These are phyloP conservation scores for Alternaria ethzedia DNA, from an alignment of 2,329 filamentous ascomycete species.

Conservation along the genomic window DNA sequence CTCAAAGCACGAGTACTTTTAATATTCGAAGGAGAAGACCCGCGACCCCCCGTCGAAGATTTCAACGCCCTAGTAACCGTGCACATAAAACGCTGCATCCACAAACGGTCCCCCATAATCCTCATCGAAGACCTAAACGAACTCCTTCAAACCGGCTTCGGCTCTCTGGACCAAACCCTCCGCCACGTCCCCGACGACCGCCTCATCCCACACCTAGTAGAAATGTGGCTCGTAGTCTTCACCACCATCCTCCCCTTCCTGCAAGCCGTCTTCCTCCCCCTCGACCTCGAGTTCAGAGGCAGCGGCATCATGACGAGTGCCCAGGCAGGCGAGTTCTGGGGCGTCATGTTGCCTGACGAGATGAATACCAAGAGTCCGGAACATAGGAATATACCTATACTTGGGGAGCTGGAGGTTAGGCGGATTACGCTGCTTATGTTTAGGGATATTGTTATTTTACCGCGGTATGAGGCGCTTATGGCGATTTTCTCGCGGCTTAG, in stretches of 20 bases:
- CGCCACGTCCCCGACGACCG: conserved; percentile 80
- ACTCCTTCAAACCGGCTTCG: conserved; percentile 80
- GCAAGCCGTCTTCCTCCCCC: conserved; percentile 89
- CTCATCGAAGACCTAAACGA: conserved; percentile 80
- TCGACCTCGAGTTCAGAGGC: conserved; percentile 93
- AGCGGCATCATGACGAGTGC: conserved; percentile 79
- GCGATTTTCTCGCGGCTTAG: conserved; percentile 87
- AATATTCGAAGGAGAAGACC: conserved; percentile 81
- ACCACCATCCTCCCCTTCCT: conserved; percentile 90
- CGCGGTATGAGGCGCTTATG: conserved; percentile 87
- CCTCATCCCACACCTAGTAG: conserved; percentile 87
- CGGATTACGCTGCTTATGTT: conserved; percentile 86
- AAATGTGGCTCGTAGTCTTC: conserved; percentile 94
- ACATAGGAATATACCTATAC: conserved; percentile 50
- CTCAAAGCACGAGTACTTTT: conserved; percentile 76
- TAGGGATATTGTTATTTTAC: conserved; percentile 85
- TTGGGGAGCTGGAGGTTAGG: conserved; percentile 78
- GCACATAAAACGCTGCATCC: conserved; percentile 79
- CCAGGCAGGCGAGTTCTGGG: conserved; percentile 91
- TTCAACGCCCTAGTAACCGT: conserved; percentile 81
- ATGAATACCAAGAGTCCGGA: conserved; percentile 56
- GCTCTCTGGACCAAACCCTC: conserved; percentile 82
- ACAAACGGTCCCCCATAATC: conserved; percentile 71
- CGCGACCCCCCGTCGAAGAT: conserved; percentile 81
- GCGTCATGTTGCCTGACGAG: conserved; percentile 62